Evolutionary conservation across 345 rosid species (phyloP).

Genomic region (Excoecaria cochinchinensis): DNA sequence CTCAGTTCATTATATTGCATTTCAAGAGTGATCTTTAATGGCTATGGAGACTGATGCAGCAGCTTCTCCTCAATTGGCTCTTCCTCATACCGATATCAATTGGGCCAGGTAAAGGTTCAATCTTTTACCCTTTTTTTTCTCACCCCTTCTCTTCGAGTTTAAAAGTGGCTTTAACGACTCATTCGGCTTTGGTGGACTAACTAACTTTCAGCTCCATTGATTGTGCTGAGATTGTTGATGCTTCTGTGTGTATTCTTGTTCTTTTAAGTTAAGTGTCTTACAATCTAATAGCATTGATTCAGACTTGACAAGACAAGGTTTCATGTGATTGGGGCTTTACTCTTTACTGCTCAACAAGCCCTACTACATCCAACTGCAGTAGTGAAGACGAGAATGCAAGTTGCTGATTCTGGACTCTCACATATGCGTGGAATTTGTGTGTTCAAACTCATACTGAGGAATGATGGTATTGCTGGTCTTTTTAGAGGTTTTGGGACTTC

Average conservation of each 20-base stretch:
- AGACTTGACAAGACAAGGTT: slow-evolving; percentile 66
- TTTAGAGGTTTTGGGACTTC: slow-evolving; percentile 65
- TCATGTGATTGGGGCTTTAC: slow-evolving; percentile 54
- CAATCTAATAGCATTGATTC: background rate
- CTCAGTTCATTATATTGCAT: no score
- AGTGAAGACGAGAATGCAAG: slow-evolving; percentile 68
- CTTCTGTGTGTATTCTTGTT: no score
- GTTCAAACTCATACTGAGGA: slow-evolving; percentile 38
- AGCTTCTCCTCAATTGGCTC: slow-evolving; percentile 35
- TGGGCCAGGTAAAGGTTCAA: slow-evolving; percentile 43
- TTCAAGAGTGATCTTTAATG: slow-evolving; percentile 10
- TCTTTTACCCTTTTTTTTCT: background rate
- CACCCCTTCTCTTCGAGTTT: no score
- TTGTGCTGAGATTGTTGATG: no score
- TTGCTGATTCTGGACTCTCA: slow-evolving; percentile 44
- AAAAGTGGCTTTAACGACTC: background rate
- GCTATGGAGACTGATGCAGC: slow-evolving; percentile 40
- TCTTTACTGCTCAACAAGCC: slow-evolving; percentile 56
- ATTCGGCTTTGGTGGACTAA: background rate
- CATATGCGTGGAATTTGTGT: slow-evolving; percentile 39
- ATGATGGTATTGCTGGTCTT: slow-evolving; percentile 46
- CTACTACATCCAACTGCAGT: slow-evolving; percentile 57
- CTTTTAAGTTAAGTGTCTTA: background rate
- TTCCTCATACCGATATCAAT: slow-evolving; percentile 59
- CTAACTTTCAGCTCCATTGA: no score